These are phyloP conservation scores for Talaromyces sp. DNA, from an alignment of 2,329 filamentous ascomycete species.

Conservation along the genomic window DNA sequence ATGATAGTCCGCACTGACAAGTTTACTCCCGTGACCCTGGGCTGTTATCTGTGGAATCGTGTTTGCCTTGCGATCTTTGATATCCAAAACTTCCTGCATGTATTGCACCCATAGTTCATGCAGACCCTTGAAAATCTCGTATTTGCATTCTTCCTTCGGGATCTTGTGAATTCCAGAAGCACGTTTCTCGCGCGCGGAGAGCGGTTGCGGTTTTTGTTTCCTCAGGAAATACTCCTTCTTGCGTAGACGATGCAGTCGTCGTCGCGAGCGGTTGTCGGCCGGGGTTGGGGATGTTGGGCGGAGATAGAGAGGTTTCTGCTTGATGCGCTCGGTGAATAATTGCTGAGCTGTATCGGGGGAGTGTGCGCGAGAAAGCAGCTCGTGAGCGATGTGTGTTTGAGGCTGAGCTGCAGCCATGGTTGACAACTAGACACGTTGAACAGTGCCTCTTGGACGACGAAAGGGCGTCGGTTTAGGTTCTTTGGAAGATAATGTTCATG, in stretches of 20 bases:
- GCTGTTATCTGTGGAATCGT: constrained; percentile 49
- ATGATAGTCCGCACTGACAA: constrained; percentile 84
- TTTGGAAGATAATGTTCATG: too few relatives aligned
- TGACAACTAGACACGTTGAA: too few relatives aligned
- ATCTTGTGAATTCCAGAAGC: constrained; percentile 67
- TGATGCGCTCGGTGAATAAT: constrained; percentile 77
- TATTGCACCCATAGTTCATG: constrained; percentile 79
- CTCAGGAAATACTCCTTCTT: constrained; percentile 41
- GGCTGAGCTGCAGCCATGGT: constrained; percentile 6
- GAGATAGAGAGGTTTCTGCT: constrained; percentile 73
- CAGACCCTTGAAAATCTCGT: constrained; percentile 70
- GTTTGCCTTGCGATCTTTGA: constrained; percentile 34
- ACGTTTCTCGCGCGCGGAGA: constrained; percentile 76
- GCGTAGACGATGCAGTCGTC: constrained; percentile 47
- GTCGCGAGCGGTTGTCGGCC: constrained; percentile 46
- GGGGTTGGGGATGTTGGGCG: constrained; percentile 65
- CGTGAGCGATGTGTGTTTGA: constrained; percentile 46
- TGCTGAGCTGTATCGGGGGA: constrained; percentile 63
- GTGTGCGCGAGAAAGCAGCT: constrained; percentile 72
- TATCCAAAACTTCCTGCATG: constrained; percentile 70
- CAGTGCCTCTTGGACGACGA: too few relatives aligned
- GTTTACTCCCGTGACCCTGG: constrained; percentile 46
- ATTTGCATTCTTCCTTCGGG: constrained; percentile 61
- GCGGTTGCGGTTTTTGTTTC: constrained; percentile 56
- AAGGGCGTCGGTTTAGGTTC: not conserved